A percentile compares a stretch with the other conserved stretches of the same genome.
These are phyloP conservation scores for Tylopilus sp. DNA, from an alignment of 768 basidiomycete genomes.

Conservation along the genomic window DNA sequence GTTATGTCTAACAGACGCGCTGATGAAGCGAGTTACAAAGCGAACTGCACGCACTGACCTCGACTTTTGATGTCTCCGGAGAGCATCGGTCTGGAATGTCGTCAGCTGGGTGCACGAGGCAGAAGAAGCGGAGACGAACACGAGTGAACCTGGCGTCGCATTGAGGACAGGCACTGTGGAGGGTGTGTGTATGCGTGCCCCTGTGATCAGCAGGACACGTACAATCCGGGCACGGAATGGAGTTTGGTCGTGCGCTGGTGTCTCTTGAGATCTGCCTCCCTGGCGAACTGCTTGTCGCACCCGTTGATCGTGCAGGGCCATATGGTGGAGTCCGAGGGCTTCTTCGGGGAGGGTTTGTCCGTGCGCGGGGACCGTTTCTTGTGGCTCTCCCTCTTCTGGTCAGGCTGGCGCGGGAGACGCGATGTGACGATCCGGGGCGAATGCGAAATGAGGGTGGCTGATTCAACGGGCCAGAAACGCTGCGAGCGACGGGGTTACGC, in stretches of 20 bases:
- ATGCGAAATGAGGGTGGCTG: conserved; percentile 16
- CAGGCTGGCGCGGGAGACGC: conserved; percentile 27
- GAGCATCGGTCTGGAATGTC: conserved; percentile 63
- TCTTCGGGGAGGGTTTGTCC: conserved; percentile 53
- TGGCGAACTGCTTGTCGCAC: conserved; percentile 78
- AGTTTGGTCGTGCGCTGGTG: conserved; percentile 78
- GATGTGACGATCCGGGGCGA: conserved; percentile 4
- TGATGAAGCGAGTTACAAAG: neutral
- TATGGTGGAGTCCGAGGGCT: conserved; percentile 45
- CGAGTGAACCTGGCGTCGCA: conserved; percentile 79
- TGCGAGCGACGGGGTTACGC: conserved; percentile 21
- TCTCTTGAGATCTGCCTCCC: conserved; percentile 78
- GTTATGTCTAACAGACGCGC: conserved; percentile 45
- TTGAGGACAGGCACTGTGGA: conserved; percentile 64
- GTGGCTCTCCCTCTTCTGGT: conserved; percentile 41
- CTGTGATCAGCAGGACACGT: conserved; percentile 26
- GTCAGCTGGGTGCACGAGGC: conserved; percentile 17
- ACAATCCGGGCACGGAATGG: conserved; percentile 76
- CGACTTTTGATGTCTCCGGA: conserved; percentile 78
- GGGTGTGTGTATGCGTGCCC: conserved; percentile 15
- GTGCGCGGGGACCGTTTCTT: conserved; percentile 36
- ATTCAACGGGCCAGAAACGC: conserved; percentile 16
- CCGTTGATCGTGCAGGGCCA: conserved; percentile 84
- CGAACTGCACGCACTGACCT: conserved; percentile 42
- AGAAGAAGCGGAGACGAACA: conserved; percentile 41